Base-by-base conservation (phyloP, 2,329 filamentous ascomycete genomes). In the Tolypocladium endophyticum region DNA sequence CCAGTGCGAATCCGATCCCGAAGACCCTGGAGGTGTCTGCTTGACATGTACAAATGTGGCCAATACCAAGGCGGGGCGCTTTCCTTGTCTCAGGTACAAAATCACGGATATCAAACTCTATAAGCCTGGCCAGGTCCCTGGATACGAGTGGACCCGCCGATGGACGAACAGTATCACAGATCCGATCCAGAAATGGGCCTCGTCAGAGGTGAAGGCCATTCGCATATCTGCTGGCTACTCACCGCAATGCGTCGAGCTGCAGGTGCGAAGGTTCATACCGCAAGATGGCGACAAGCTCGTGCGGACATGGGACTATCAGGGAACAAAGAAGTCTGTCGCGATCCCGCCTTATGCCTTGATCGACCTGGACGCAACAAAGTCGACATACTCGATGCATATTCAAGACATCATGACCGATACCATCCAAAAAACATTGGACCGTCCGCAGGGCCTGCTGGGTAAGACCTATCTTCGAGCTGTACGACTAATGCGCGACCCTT, bases 41-140 rank as follows among this genome's bases (percentile, higher is more conserved):
- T 59, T 80, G 25, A 81, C 80, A 4, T 86, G 83, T 69, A 75
- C 75, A 60, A 84, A 78, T 61, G 75, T 82, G 6, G 70, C 74
- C 20, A 77, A 76, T 61, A 75, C 73, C n/a, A 81, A 78, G 62
- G 73, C 81, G 2, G 79, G 78, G 64, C 77, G 81, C 7, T 75
- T 84, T 50, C 82, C 81, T 11, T 86, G 83, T 64, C 72, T 85
- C 58, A 77, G 83, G n/a, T 81, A 81, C 68, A 86, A 85, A 66
- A 81, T 86, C 62, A 81, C 79, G 12, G 82, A 85, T 58, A 75
- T 85, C 56, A 77, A 75, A 56, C 73, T 86, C 11, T 84, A 81
- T 69, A 85, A 85, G 66, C 79, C 81, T 0, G 81, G 81, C 8
- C 80, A 82, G 63, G 82, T 85, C 30, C 78, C 81, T 56, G 82